Percentiles rank a stretch among this genome's conserved stretches.
Conservation (phyloP, 805 yeast genomes). For the Metschnikowia proteae region DNA sequence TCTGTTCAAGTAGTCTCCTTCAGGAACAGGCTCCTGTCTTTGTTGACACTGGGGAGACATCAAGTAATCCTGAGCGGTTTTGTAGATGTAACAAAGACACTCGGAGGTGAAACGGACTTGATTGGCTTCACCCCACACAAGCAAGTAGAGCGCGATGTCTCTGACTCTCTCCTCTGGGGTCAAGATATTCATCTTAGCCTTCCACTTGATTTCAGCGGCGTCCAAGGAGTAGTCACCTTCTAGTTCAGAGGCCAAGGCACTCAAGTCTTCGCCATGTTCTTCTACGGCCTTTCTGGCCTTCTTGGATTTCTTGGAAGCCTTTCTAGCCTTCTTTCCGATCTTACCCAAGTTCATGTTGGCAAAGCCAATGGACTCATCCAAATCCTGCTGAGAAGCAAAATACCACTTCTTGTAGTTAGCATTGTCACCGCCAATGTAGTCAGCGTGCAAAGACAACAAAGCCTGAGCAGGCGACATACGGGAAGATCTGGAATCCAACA, state of each 20-base stretch:
- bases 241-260: constrained; percentile 60
- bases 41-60: constrained; percentile 88
- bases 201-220: constrained; percentile 87
- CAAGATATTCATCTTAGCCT: constrained; percentile 68
- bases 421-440: constrained; percentile 82
- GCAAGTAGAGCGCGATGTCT: constrained; percentile 69
- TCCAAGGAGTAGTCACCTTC: constrained; percentile 81
- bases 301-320: constrained; percentile 76
- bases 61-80: constrained; percentile 89
- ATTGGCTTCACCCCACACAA: constrained; percentile 89
- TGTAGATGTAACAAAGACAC: constrained; percentile 87
- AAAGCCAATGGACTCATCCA: constrained; percentile 81
- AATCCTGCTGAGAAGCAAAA: constrained; percentile 83
- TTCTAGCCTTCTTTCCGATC: constrained; percentile 73
- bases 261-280: constrained; percentile 58
- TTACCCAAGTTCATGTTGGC: constrained; percentile 78
- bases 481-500: constrained; percentile 78
- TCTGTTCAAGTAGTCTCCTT: constrained; percentile 88
- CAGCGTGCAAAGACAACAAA: constrained; percentile 75
- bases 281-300: constrained; percentile 68
- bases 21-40: constrained; percentile 77
- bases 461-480: constrained; percentile 92
- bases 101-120: constrained; percentile 88
- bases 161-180: constrained; percentile 77
- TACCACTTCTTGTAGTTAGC: constrained; percentile 87